phyloP scores from a whole-genome alignment of 2,329 filamentous ascomycete genomes.

The Ophiostoma triangulosporum region DNA sequence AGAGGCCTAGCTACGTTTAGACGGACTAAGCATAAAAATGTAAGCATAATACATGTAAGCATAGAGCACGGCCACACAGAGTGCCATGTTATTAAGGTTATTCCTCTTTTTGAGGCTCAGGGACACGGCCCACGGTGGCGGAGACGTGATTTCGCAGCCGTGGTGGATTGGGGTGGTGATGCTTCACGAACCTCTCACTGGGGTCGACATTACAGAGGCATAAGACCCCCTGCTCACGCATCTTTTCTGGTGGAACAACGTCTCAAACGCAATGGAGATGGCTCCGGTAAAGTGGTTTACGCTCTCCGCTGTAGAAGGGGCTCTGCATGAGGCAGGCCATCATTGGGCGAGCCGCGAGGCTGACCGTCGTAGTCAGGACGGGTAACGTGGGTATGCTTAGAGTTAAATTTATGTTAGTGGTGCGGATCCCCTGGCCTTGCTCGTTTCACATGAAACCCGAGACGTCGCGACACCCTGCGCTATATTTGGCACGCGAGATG shows the following conservation, averaged over 20 bases:
- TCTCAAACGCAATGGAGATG: constrained; percentile 20
- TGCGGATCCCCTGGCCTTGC: neutral
- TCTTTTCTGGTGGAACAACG: constrained; percentile 10
- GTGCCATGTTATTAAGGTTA: neutral
- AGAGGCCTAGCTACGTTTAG: neutral
- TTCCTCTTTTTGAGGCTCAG: neutral
- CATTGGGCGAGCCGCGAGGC: constrained; percentile 24
- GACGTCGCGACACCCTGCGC: constrained; percentile 20
- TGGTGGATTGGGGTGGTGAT: neutral
- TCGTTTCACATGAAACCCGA: constrained; percentile 35
- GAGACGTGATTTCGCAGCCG: neutral
- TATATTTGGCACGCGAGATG: neutral
- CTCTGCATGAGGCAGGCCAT: constrained; percentile 15
- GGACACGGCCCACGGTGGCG: neutral
- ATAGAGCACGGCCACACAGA: neutral
- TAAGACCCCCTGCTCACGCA: neutral
- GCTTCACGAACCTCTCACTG: neutral
- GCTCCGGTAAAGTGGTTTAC: constrained; percentile 18
- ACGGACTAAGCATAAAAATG: neutral
- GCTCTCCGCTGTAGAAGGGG: constrained; percentile 11
- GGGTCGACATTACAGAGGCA: neutral
- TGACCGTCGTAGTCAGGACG: constrained; percentile 17
- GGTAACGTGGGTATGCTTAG: too few relatives aligned
- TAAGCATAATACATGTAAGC: neutral
- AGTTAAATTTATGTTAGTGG: too few relatives aligned